Conservation (phyloP, 2,329 filamentous ascomycete species). For the Claviceps cyperi region DNA sequence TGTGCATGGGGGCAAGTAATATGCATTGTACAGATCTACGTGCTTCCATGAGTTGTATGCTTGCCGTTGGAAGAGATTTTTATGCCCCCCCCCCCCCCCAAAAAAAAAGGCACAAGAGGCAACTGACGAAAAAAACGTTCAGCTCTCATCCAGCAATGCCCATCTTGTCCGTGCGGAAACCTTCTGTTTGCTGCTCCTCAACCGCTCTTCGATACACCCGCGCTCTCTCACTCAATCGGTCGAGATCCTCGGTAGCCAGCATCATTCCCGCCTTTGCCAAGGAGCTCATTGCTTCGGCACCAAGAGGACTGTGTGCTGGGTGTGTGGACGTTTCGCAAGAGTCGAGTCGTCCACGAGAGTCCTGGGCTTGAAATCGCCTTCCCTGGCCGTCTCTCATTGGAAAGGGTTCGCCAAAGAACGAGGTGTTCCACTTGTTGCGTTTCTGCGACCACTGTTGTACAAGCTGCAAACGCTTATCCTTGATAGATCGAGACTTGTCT, state of each 20-base stretch:
- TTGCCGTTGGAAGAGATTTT: neutral
- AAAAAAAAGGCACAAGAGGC: neutral
- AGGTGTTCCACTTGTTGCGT: neutral
- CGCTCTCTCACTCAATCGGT: constrained; percentile 17
- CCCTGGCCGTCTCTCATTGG: constrained; percentile 14
- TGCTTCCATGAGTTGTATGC: neutral
- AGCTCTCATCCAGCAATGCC: neutral
- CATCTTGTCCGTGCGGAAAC: neutral
- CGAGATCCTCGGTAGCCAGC: constrained; percentile 17
- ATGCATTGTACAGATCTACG: neutral
- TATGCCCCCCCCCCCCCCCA: no score
- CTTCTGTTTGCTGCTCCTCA: neutral
- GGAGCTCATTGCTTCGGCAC: constrained; percentile 11
- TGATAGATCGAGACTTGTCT: neutral
- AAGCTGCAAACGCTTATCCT: neutral
- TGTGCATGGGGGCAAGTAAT: neutral
- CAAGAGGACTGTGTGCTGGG: constrained; percentile 9
- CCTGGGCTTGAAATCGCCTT: constrained; percentile 17
- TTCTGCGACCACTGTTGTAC: constrained; percentile 4
- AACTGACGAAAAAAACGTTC: neutral
- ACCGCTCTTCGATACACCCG: constrained; percentile 3
- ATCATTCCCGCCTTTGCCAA: constrained; percentile 15
- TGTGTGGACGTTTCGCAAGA: constrained; percentile 11
- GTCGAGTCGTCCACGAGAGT: constrained; percentile 13
- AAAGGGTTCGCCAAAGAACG: neutral